Conservation (phyloP, 2,329 filamentous ascomycete genomes). For the Xylariomycetidae sp. region DNA sequence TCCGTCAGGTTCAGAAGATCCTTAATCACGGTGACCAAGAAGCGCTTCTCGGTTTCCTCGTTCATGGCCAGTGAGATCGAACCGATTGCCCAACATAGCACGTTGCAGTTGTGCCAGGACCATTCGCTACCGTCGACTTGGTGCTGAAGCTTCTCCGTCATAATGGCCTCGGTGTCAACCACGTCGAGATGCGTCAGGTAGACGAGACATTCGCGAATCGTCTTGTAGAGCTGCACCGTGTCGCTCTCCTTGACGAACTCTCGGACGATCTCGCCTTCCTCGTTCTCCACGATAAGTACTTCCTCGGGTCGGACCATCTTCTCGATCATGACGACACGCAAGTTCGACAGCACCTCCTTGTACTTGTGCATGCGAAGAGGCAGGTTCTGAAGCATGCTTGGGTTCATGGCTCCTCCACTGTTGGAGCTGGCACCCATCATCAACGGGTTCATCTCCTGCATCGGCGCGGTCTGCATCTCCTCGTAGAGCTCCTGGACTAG, state of each 20-base stretch:
- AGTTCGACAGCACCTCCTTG: conserved; percentile 84
- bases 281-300: conserved; percentile 98
- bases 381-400: conserved; percentile 78
- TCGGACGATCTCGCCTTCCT: conserved; percentile 96
- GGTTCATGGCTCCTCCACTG: conserved; percentile 81
- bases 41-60: conserved; percentile 97
- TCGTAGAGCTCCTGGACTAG: conserved; percentile 96
- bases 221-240: conserved; percentile 98
- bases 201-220: conserved; percentile 91
- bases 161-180: conserved; percentile 94
- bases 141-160: conserved; percentile 95
- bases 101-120: conserved; percentile 99
- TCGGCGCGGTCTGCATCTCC: conserved; percentile 94
- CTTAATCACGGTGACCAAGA: conserved; percentile 97
- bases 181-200: conserved; percentile 97
- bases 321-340: conserved; percentile 98
- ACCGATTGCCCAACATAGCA: conserved; percentile 97
- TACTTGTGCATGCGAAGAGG: conserved; percentile 98
- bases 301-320: conserved; percentile 99
- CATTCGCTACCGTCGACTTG: conserved; percentile 95
- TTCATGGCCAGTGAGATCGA: conserved; percentile 99
- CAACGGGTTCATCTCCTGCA: conserved; percentile 87
- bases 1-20: conserved; percentile 93
- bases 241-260: conserved; percentile 99
- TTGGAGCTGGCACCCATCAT: conserved; percentile 71